Evolutionary conservation across 2,329 filamentous ascomycete species (phyloP), one percentile per base, ranked within the genome.

Genomic region (Penicillium sp.): DNA sequence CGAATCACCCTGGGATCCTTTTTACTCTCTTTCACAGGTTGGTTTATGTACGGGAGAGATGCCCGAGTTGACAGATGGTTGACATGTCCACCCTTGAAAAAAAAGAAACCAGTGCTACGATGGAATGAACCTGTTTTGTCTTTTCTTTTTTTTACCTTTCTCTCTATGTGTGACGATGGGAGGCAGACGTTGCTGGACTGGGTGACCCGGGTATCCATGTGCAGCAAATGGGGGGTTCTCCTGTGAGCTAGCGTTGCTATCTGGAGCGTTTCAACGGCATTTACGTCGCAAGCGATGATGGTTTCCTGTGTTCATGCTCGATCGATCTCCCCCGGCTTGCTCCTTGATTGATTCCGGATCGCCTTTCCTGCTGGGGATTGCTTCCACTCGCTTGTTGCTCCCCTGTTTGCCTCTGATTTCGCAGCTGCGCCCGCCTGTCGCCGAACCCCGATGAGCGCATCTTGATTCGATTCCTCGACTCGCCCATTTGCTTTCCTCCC

Each of bases 41-140:
- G 33, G 46, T 48, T 40, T 28, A 4, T 14, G 14, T n/a, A 13
- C 25, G 25, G 10, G 25, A n/a, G 14, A 7, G 4, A 7, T n/a
- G 25, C 25, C 25, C 25, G 25, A 23, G 25, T 9, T 27, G 25
- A n/a, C n/a, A n/a, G n/a, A n/a, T 38, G 19, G 39, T 43, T 46
- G 41, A 41, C 21, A 28, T 14, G n/a, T 23, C 39, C 33, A 33
- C 26, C n/a, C n/a, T n/a, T n/a, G n/a, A n/a, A 41, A 36, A 36
- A 39, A 15, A 41, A 36, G 50, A 55, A 50, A 45, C n/a, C n/a
- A n/a, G n/a, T n/a, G n/a, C n/a, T 56, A 56, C 53, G 50, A 54
- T 50, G 55, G 50, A 54, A 56, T 57, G 50, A 57, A 54, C 41
- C 45, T 52, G 48, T 53, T 51, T 50, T 47, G 34, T 36, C 47